Evolutionary conservation across 2,329 filamentous ascomycete genomes (phyloP).

Genomic region (Aureobasidium mangrovei): DNA sequence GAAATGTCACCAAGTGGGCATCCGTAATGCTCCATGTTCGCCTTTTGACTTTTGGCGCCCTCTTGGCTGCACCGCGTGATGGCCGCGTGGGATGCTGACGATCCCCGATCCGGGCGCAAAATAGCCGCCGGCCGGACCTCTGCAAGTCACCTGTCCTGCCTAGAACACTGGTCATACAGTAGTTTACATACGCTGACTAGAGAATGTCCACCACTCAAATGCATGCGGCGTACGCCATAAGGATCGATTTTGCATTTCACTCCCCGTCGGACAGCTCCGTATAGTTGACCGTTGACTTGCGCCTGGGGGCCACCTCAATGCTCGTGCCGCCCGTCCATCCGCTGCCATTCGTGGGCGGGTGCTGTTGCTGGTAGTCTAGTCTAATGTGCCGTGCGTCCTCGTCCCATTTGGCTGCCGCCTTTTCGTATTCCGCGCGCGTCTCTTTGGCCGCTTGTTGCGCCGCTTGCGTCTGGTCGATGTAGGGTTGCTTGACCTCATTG

Average conservation of each 20-base stretch:
- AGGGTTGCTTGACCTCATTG: conserved; percentile 65
- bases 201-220: conserved; percentile 5
- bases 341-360: conserved; percentile 9
- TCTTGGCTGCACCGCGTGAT: conserved; percentile 2
- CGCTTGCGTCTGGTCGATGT: conserved; percentile 61
- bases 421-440: conserved; percentile 51
- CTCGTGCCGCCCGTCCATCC: conserved; percentile 7
- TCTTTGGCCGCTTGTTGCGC: conserved; percentile 59
- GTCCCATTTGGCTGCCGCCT: conserved; percentile 64
- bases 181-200: conserved; percentile 7
- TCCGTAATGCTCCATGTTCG: not conserved
- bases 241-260: not conserved
- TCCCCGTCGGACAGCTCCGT: conserved; percentile 4
- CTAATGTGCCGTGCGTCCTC: conserved; percentile 46
- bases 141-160: conserved; percentile 2
- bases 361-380: conserved; percentile 23
- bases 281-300: conserved; percentile 10
- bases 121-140: conserved; percentile 4
- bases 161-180: conserved; percentile 5
- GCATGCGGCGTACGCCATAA: not conserved
- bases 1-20: not conserved
- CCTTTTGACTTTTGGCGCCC: conserved; percentile 2
- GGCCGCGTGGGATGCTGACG: not conserved
- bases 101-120: conserved; percentile 4
- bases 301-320: conserved; percentile 7